These are phyloP conservation scores for Euphorbia celastroides DNA, from an alignment of 441 rosid species.

Conservation along the genomic window DNA sequence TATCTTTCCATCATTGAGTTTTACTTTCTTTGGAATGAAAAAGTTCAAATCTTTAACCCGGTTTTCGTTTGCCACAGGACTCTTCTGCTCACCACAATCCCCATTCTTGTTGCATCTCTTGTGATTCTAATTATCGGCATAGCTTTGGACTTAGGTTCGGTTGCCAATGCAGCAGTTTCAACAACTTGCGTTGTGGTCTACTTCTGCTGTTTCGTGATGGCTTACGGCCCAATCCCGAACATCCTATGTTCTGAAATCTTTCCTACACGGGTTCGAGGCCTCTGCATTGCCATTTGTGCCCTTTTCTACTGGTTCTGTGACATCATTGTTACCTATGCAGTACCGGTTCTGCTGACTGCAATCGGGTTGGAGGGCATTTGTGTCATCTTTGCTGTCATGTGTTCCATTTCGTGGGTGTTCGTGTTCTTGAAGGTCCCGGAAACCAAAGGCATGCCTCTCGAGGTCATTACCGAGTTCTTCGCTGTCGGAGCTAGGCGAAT, in stretches of 20 bases:
- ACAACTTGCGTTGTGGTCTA: conserved; percentile 70
- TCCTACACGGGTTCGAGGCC: conserved; percentile 89
- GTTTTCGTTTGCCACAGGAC: conserved; percentile 43
- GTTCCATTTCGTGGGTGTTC: too few relatives aligned
- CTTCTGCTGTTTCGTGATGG: conserved; percentile 95
- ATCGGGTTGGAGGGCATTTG: too few relatives aligned
- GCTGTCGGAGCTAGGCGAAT: too few relatives aligned
- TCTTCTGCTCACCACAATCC: conserved; percentile 71
- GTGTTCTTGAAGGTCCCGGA: too few relatives aligned
- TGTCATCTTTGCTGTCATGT: too few relatives aligned
- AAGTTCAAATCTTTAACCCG: background rate
- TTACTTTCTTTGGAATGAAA: background rate
- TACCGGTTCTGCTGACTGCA: conserved; percentile 48
- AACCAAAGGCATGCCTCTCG: too few relatives aligned
- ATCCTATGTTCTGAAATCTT: conserved; percentile 95
- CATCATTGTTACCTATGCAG: conserved; percentile 71
- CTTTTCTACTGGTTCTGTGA: conserved; percentile 80
- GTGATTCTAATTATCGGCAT: conserved; percentile 50
- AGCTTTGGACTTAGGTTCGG: conserved; percentile 40
- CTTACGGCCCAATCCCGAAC: conserved; percentile 90
- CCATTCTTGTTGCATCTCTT: conserved; percentile 63
- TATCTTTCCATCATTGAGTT: background rate
- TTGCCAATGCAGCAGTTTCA: conserved; percentile 65
- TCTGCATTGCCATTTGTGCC: conserved; percentile 90
- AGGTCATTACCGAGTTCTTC: too few relatives aligned